Conservation (phyloP, 805 yeast species). For the Saccharomycopsis fermentans region DNA sequence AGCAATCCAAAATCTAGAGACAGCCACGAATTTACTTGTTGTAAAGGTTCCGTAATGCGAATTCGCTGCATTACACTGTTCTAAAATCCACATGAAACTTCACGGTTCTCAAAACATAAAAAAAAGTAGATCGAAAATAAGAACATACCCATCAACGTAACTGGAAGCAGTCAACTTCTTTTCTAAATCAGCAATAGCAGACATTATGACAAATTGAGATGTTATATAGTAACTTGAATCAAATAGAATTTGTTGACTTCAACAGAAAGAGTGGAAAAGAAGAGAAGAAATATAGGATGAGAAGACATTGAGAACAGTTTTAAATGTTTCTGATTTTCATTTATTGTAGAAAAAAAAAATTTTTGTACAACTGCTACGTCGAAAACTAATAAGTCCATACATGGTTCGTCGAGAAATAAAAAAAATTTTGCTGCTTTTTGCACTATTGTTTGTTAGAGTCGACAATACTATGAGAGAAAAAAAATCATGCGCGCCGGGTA, state of each 20-base stretch:
- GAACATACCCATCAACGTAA: conserved; percentile 19
- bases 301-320: not conserved
- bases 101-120: not conserved
- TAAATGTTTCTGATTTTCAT: not conserved
- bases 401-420: not conserved
- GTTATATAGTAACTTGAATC: conserved; percentile 1
- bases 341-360: not conserved
- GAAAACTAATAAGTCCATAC: not conserved
- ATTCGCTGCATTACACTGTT: no score
- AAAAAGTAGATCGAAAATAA: not conserved
- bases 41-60: no score
- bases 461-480: no score
- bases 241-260: not conserved
- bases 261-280: not conserved
- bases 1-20: no score
- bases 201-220: conserved; percentile 10
- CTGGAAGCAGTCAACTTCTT: conserved; percentile 18
- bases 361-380: not conserved
- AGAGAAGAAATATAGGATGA: not conserved
- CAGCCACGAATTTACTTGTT: no score
- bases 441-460: not conserved
- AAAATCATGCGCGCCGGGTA: no score
- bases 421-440: not conserved
- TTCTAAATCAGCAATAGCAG: conserved; percentile 18
- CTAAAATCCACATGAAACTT: not conserved